Evolutionary conservation across 2,329 filamentous ascomycete genomes (phyloP), one percentile per base, ranked within the genome.

Genomic region (Monosporascus cannonballus): DNA sequence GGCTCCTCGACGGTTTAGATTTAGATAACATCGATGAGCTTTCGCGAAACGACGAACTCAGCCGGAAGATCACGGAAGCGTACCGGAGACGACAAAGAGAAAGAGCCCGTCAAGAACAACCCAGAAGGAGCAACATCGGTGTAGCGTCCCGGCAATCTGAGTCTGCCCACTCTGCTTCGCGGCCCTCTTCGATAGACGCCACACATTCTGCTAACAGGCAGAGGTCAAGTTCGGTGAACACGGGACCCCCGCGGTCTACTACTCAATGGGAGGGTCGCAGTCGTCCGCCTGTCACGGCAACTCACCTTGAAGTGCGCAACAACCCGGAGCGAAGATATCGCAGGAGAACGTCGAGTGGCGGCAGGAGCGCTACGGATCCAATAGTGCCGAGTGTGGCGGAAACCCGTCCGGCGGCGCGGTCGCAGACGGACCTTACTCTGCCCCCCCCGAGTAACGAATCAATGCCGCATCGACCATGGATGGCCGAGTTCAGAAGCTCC

Each of bases 51-150:
- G 91, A 96, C 63, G 90, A 95, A 64, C 83, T 97, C 17, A 96
- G 89, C 58, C 88, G 93, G 64, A 85, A 88, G 54, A 96, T 97
- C 61, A 92, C 91, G 2, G 89, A 95, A 63, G 90, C 90, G 2
- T 96, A 95, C 64, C 78, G 89, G 53, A 80, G 89, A 56, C 79
- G 90, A 30, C 90, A 95, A 64, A 80, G 78, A 44, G 83, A 85
- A 56, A 73, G 81, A 54, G 67, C 75, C n/a, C 76, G 80, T 14
- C 71, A 73, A 39, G 76, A 80, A 61, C 62, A 72, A 20, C 67
- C 69, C 11, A 71, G 75, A 60, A 75, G 76, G 55, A 76, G 69
- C 55, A 72, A 72, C 60, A 65, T 64, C 58, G 71, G 65, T 57
- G 70, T 66, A 22, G 65, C 64, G 54, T 70, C 74, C n/a, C 69